Percentiles rank a stretch among this genome's conserved stretches.
These are phyloP conservation scores for Taphrina flavorubra DNA, from an alignment of 1,139 yeast genomes.

Conservation along the genomic window DNA sequence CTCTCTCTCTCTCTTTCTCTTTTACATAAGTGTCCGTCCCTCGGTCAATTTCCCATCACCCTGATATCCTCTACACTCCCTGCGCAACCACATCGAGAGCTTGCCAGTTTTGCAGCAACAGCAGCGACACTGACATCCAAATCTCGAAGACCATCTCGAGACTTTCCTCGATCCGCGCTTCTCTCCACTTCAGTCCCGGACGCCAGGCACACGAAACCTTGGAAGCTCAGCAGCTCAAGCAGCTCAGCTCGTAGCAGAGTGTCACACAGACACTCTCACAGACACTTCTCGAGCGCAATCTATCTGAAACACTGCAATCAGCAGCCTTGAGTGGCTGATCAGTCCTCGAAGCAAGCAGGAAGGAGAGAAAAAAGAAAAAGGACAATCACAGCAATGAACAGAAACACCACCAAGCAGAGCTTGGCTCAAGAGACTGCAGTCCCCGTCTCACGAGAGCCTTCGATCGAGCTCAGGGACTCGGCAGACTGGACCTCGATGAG, in stretches of 20 bases:
- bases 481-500: slow-evolving; percentile 36
- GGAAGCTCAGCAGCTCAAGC: background rate
- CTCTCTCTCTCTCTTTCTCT: background rate
- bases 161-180: background rate
- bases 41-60: background rate
- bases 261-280: background rate
- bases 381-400: background rate
- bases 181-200: background rate
- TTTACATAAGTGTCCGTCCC: too few species aligned
- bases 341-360: background rate
- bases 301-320: background rate
- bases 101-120: too few species aligned
- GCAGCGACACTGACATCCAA: too few species aligned
- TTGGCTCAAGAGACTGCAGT: slow-evolving; percentile 5
- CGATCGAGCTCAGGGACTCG: slow-evolving; percentile 19
- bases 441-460: slow-evolving; percentile 10
- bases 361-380: background rate
- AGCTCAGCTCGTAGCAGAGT: background rate
- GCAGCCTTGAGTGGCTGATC: background rate
- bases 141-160: background rate
- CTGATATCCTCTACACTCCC: background rate
- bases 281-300: slow-evolving; percentile 4
- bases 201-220: background rate
- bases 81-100: background rate
- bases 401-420: background rate